These are phyloP conservation scores for Aspergillus bertholletiae DNA, from an alignment of 495 filamentous ascomycete genomes.

Conservation along the genomic window DNA sequence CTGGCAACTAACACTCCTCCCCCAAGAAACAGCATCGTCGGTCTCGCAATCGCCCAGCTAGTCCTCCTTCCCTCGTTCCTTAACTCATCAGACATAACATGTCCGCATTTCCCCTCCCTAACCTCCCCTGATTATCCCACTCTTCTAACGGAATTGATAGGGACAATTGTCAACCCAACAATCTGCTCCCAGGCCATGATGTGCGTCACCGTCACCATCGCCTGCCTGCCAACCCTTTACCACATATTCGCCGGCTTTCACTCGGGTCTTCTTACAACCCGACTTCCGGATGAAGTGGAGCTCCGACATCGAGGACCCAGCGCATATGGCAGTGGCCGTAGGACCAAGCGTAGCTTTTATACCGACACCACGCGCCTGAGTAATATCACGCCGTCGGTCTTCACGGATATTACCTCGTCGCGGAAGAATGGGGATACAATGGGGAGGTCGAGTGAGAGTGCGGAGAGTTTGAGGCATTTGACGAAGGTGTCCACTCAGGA, in stretches of 20 bases:
- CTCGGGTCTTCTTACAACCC: conserved; percentile 31
- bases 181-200: conserved; percentile 24
- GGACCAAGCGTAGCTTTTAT: neutral
- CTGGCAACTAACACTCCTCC: neutral
- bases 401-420: conserved; percentile 7
- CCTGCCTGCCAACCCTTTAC: conserved; percentile 34
- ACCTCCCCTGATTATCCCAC: neutral
- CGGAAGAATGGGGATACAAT: neutral
- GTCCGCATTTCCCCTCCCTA: conserved; percentile 10
- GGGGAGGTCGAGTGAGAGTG: conserved; percentile 7
- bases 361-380: neutral
- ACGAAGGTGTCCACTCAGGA: conserved; percentile 6
- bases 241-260: conserved; percentile 34
- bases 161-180: conserved; percentile 13
- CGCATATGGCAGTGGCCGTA: conserved; percentile 9
- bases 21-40: conserved; percentile 11
- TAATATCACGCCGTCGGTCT: neutral
- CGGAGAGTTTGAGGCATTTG: conserved; percentile 16
- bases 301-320: conserved; percentile 13
- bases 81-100: conserved; percentile 18
- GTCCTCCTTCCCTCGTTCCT: conserved; percentile 19
- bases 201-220: conserved; percentile 23
- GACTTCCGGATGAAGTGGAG: conserved; percentile 19
- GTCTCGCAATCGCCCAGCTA: conserved; percentile 19
- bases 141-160: conserved; percentile 7